Evolutionary conservation across 495 filamentous ascomycete genomes (phyloP).

Genomic region (Aspergillus sclerotioniger): DNA sequence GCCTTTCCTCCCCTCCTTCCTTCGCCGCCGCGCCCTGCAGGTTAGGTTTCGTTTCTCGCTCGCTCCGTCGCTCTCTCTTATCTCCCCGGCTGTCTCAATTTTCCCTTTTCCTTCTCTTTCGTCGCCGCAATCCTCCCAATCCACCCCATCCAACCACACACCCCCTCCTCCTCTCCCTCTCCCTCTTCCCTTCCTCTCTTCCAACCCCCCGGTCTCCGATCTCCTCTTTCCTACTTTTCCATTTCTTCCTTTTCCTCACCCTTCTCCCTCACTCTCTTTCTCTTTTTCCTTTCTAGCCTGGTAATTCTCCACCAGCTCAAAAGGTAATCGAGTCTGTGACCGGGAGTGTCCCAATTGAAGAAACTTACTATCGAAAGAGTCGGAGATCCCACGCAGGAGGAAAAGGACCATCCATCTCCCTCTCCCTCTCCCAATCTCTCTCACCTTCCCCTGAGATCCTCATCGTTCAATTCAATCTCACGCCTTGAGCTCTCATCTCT

Average conservation of each 20-base stretch:
- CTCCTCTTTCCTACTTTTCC: slow-evolving; percentile 19
- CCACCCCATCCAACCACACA: slow-evolving; percentile 6
- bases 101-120: slow-evolving; percentile 11
- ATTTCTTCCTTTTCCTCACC: slow-evolving; percentile 10
- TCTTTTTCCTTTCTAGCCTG: slow-evolving; percentile 28
- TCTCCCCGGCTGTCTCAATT: slow-evolving; percentile 19
- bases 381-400: slow-evolving; percentile 8
- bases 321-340: slow-evolving; percentile 15
- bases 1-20: slow-evolving; percentile 9
- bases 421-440: slow-evolving; percentile 6
- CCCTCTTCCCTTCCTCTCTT: slow-evolving; percentile 4
- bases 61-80: slow-evolving; percentile 23
- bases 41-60: slow-evolving; percentile 8
- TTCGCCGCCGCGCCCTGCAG: background rate
- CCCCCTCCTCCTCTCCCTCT: slow-evolving; percentile 10
- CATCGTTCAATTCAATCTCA: background rate
- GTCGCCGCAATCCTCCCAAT: slow-evolving; percentile 13
- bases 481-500: slow-evolving; percentile 6
- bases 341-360: slow-evolving; percentile 10
- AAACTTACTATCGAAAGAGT: slow-evolving; percentile 16
- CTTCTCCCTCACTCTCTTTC: no score
- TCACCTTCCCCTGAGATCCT: slow-evolving; percentile 2
- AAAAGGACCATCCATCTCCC: background rate
- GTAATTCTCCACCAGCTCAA: slow-evolving; percentile 26
- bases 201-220: slow-evolving; percentile 6